These are phyloP conservation scores for Immersiporthe knoxdaviesiana DNA, from an alignment of 2,329 filamentous ascomycete species.

Conservation along the genomic window DNA sequence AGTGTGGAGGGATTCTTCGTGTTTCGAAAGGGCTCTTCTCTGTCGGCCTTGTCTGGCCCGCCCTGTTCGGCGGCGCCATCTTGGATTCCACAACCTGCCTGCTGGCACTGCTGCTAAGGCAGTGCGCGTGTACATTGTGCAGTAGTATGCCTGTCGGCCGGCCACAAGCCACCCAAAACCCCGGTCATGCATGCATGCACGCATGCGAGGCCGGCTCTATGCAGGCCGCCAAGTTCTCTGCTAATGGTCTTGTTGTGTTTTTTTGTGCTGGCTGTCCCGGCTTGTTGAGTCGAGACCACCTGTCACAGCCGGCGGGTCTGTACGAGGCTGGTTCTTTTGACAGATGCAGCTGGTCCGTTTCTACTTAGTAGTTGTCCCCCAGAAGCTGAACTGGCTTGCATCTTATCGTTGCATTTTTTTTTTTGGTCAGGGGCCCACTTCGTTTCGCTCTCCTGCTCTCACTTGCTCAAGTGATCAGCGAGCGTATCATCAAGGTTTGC, in stretches of 20 bases:
- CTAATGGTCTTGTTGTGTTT: background rate
- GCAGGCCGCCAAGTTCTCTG: background rate
- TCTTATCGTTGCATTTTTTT: background rate
- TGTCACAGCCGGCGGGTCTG: background rate
- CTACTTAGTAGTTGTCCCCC: background rate
- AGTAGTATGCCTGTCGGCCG: slow-evolving; percentile 1
- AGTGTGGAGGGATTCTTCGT: background rate
- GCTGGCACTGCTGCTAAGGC: background rate
- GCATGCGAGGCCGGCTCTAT: background rate
- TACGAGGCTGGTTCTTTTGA: background rate
- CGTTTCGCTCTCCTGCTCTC: background rate
- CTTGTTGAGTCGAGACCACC: background rate
- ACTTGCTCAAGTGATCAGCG: background rate
- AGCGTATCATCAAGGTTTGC: background rate
- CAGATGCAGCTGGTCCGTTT: background rate
- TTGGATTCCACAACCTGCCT: background rate
- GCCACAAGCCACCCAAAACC: background rate
- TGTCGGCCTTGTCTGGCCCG: background rate
- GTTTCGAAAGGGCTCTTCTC: background rate
- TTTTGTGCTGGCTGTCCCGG: background rate
- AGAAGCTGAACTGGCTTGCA: background rate
- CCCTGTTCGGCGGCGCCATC: background rate
- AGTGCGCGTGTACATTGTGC: background rate
- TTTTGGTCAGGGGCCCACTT: background rate
- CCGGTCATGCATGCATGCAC: slow-evolving; percentile 1